These are phyloP conservation scores for Russula earlei DNA, from an alignment of 768 basidiomycete species.

Conservation along the genomic window DNA sequence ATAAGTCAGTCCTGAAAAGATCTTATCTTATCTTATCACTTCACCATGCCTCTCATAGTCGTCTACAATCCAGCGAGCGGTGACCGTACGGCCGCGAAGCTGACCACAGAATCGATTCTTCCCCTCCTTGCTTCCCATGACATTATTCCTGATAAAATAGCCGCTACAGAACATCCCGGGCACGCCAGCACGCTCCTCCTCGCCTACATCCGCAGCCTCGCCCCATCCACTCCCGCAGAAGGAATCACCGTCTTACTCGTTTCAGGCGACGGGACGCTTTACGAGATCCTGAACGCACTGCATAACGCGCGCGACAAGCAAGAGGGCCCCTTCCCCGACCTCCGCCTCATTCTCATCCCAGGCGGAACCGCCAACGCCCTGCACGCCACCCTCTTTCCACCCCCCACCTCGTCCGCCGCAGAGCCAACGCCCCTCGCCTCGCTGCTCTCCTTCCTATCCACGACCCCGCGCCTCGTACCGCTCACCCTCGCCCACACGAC, in stretches of 20 bases:
- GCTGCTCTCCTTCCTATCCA: slow-evolving; percentile 20
- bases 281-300: slow-evolving; percentile 76
- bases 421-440: slow-evolving; percentile 35
- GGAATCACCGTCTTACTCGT: slow-evolving; percentile 47
- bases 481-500: slow-evolving; percentile 49
- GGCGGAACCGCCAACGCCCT: slow-evolving; percentile 92
- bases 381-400: slow-evolving; percentile 67
- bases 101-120: slow-evolving; percentile 53
- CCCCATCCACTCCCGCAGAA: slow-evolving; percentile 13
- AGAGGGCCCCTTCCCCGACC: not conserved
- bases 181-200: slow-evolving; percentile 46
- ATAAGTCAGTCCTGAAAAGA: not conserved
- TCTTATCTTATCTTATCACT: slow-evolving; percentile 2
- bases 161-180: slow-evolving; percentile 40
- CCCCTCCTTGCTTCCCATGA: slow-evolving; percentile 45
- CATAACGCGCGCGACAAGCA: not conserved
- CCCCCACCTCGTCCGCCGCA: slow-evolving; percentile 22
- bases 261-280: slow-evolving; percentile 89
- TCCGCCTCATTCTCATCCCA: slow-evolving; percentile 50
- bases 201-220: slow-evolving; percentile 28
- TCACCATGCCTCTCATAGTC: slow-evolving; percentile 42
- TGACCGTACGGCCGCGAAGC: slow-evolving; percentile 40
- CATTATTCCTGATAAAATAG: slow-evolving; percentile 32
- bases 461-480: slow-evolving; percentile 25
- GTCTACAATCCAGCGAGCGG: slow-evolving; percentile 76